These are phyloP conservation scores for Hygrophoropsis aurantiaca DNA, from an alignment of 768 basidiomycete species.

Conservation along the genomic window DNA sequence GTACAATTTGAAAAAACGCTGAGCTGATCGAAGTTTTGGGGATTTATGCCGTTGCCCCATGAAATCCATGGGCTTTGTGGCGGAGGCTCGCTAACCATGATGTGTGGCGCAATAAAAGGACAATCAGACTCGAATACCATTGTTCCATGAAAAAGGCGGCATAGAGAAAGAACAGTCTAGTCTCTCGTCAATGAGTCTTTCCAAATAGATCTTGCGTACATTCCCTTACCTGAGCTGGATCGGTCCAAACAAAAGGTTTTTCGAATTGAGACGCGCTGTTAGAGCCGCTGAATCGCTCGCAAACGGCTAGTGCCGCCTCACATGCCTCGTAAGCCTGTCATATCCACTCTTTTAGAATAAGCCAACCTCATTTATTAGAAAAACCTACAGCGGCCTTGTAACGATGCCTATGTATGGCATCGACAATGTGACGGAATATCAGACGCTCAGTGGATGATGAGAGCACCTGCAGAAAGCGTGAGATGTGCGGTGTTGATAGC, in stretches of 20 bases:
- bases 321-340: conserved; percentile 42
- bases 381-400: conserved; percentile 40
- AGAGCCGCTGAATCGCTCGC: conserved; percentile 38
- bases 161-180: conserved; percentile 34
- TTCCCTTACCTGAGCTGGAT: conserved; percentile 48
- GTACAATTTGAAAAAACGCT: not conserved
- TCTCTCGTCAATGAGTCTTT: not conserved
- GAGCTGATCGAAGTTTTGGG: conserved; percentile 5
- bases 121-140: conserved; percentile 43
- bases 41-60: conserved; percentile 28
- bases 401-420: conserved; percentile 35
- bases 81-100: conserved; percentile 40
- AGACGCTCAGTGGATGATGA: conserved; percentile 28
- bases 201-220: not conserved
- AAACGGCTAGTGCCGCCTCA: conserved; percentile 33
- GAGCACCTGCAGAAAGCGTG: conserved; percentile 16
- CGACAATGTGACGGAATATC: conserved; percentile 30
- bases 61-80: conserved; percentile 40
- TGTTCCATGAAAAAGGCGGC: conserved; percentile 26
- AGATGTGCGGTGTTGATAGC: not conserved
- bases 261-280: conserved; percentile 34
- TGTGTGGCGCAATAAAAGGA: conserved; percentile 46
- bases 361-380: conserved; percentile 3
- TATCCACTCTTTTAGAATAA: conserved; percentile 1
- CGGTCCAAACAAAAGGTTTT: conserved; percentile 45